Conservation (phyloP, 108 stramenopile species). For the Stephanodiscus triporus region DNA sequence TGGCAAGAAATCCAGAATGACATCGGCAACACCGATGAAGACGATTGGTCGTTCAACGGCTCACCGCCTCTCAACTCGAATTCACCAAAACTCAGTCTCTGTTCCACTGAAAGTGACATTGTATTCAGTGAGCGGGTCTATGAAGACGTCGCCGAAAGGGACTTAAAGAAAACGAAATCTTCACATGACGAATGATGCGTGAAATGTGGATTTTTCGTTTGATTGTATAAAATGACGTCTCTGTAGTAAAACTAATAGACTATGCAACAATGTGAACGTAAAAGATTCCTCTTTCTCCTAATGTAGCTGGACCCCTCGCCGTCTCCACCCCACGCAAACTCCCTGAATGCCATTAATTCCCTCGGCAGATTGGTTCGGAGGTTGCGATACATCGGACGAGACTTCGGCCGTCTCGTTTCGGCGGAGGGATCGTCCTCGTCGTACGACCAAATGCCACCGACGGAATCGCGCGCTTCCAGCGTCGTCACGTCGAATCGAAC, state of each 20-base stretch:
- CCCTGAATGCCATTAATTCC: slow-evolving; percentile 86
- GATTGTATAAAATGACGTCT: too few species aligned
- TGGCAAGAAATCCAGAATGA: too few species aligned
- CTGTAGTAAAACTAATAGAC: too few species aligned
- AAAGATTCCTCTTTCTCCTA: too few species aligned
- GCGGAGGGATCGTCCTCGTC: neutral
- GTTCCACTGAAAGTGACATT: neutral
- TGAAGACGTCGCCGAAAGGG: neutral
- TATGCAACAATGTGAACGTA: too few species aligned
- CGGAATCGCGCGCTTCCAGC: slow-evolving; percentile 57
- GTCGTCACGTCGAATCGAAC: slow-evolving; percentile 45
- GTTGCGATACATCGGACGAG: slow-evolving; percentile 77
- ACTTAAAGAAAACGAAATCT: too few species aligned
- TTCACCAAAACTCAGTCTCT: too few species aligned
- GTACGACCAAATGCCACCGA: slow-evolving; percentile 80
- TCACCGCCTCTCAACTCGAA: too few species aligned
- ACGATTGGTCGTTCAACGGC: too few species aligned
- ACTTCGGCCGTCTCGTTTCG: neutral
- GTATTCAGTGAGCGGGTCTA: neutral
- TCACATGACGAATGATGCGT: neutral
- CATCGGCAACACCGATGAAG: too few species aligned
- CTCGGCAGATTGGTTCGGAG: slow-evolving; percentile 83
- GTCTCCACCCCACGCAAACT: slow-evolving; percentile 83
- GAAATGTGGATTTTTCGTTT: too few species aligned
- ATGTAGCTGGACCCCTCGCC: too few species aligned